Percentiles rank a stretch among this genome's conserved stretches.
These are phyloP conservation scores for Alternaria infectoria DNA, from an alignment of 2,329 filamentous ascomycete species.

Conservation along the genomic window DNA sequence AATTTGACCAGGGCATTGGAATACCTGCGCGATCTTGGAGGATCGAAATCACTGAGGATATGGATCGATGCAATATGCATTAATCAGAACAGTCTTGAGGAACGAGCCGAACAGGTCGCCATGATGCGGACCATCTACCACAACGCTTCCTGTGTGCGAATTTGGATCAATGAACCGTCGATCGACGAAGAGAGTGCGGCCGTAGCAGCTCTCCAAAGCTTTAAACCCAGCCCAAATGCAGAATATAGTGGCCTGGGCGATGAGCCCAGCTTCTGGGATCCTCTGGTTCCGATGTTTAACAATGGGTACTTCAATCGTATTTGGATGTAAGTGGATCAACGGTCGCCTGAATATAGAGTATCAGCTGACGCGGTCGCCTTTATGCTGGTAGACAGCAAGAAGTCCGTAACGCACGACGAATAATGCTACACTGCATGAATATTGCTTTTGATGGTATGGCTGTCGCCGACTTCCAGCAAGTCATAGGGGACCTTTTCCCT, in stretches of 20 bases:
- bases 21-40: background rate
- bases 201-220: background rate
- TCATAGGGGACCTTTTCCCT: background rate
- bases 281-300: background rate
- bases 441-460: background rate
- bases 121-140: background rate
- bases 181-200: background rate
- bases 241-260: rapidly evolving
- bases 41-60: background rate
- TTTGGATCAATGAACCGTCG: background rate
- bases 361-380: background rate
- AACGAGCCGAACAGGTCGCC: background rate
- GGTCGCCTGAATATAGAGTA: background rate
- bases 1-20: background rate
- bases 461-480: background rate
- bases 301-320: background rate
- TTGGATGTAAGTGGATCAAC: background rate
- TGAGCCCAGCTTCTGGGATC: background rate
- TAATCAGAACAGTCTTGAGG: background rate
- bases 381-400: background rate
- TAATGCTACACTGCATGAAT: background rate
- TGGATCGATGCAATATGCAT: background rate
- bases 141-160: background rate
- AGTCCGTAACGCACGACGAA: rapidly evolving
- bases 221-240: rapidly evolving